Conservation (phyloP, 495 filamentous ascomycete species). For the Aspergillus steynii region DNA sequence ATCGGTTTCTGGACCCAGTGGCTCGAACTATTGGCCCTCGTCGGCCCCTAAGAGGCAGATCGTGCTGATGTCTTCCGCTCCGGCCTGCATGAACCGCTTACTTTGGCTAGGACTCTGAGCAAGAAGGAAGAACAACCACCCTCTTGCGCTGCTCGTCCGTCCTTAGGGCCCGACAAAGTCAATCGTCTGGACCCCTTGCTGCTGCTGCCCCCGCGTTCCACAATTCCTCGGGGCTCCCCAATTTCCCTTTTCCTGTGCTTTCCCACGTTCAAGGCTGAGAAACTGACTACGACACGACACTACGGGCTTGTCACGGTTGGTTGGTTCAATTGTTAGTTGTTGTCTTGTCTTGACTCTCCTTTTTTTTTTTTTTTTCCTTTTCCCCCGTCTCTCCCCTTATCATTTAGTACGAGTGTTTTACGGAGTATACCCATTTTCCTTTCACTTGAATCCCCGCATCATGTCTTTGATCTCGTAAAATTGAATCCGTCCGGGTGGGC, state of each 20-base stretch:
- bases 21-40: slow-evolving; percentile 27
- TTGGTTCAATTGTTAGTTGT: neutral
- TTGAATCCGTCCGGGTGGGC: neutral
- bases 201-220: slow-evolving; percentile 39
- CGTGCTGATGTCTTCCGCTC: slow-evolving; percentile 24
- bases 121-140: neutral
- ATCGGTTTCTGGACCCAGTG: slow-evolving; percentile 8
- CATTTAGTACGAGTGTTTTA: too few relatives aligned
- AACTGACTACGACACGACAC: neutral
- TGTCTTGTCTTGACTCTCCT: neutral
- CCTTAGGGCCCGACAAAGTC: slow-evolving; percentile 5
- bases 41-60: slow-evolving; percentile 26
- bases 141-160: neutral
- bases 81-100: slow-evolving; percentile 27
- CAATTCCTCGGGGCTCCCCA: slow-evolving; percentile 18
- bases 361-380: neutral
- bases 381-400: neutral
- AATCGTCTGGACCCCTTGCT: slow-evolving; percentile 34
- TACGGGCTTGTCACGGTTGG: neutral
- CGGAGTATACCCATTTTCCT: neutral
- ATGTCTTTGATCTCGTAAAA: neutral
- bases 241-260: slow-evolving; percentile 1
- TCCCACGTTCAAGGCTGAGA: slow-evolving; percentile 1
- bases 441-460: neutral
- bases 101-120: slow-evolving; percentile 4